Evolutionary conservation across 192 early-diverging fungal species (phyloP).

Genomic region (Backusella psychrophila): DNA sequence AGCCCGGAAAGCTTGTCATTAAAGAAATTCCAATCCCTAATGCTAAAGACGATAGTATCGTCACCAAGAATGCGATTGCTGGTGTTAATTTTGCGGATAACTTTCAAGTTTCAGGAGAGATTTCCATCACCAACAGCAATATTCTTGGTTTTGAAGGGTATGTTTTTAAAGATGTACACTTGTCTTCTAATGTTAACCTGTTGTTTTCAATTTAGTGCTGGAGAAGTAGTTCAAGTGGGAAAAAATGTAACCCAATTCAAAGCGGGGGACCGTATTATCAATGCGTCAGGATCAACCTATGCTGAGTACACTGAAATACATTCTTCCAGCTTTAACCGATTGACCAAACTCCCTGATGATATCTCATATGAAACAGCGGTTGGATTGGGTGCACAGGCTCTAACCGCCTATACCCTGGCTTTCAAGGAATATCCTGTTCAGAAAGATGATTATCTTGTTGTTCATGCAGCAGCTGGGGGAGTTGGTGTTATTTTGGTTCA

Average conservation of each 20-base stretch:
- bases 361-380: constrained; percentile 61
- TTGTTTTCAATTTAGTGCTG: constrained; percentile 37
- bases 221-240: constrained; percentile 76
- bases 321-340: constrained; percentile 8
- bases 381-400: constrained; percentile 71
- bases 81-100: constrained; percentile 90
- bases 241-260: constrained; percentile 56
- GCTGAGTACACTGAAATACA: constrained; percentile 70
- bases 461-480: constrained; percentile 91
- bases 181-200: neutral
- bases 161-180: neutral
- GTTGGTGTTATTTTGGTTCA: constrained; percentile 82
- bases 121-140: constrained; percentile 60
- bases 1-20: constrained; percentile 55
- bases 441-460: constrained; percentile 71
- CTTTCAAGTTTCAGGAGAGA: constrained; percentile 79
- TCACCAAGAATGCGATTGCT: constrained; percentile 62
- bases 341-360: constrained; percentile 48
- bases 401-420: constrained; percentile 80
- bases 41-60: constrained; percentile 49
- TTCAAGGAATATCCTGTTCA: constrained; percentile 69
- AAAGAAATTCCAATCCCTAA: constrained; percentile 49
- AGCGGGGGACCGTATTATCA: constrained; percentile 83
- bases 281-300: constrained; percentile 60
- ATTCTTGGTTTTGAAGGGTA: constrained; percentile 76